phyloP scores from a whole-genome alignment of 2,329 filamentous ascomycete species.

The Chaetomium olivaceum region DNA sequence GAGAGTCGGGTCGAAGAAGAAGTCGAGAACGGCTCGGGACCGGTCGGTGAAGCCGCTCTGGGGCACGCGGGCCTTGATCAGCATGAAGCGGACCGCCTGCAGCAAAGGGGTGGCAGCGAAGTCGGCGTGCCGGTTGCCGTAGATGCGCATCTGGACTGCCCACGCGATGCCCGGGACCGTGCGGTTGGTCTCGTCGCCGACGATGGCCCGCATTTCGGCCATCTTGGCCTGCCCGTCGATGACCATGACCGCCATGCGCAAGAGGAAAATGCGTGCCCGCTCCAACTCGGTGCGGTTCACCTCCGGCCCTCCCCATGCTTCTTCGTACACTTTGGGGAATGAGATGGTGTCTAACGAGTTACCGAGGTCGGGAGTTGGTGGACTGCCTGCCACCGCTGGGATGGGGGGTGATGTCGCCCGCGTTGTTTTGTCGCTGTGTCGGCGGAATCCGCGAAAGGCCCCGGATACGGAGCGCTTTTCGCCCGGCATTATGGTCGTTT shows the following conservation, averaged over 20 bases:
- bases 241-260: constrained; percentile 36
- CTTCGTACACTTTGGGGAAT: constrained; percentile 39
- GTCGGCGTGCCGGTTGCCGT: constrained; percentile 35
- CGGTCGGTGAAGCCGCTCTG: constrained; percentile 32
- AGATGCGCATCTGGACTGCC: constrained; percentile 36
- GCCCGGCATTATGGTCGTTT: constrained; percentile 5
- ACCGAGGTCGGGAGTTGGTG: background rate
- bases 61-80: constrained; percentile 37
- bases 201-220: constrained; percentile 36
- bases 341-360: constrained; percentile 31
- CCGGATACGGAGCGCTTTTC: constrained; percentile 1
- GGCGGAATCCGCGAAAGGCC: constrained; percentile 10
- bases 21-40: constrained; percentile 36
- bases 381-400: background rate
- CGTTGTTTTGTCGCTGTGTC: constrained; percentile 12
- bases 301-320: constrained; percentile 37
- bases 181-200: constrained; percentile 32
- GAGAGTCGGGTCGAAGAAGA: constrained; percentile 42
- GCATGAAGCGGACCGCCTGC: constrained; percentile 40
- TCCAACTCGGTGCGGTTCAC: constrained; percentile 35
- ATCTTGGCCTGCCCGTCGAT: constrained; percentile 31
- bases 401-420: background rate
- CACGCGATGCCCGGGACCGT: constrained; percentile 35
- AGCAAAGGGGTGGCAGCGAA: constrained; percentile 38
- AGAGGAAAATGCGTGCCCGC: constrained; percentile 38